Conservation (phyloP, 306 rosid species). For the Acacia melanoxylon region DNA sequence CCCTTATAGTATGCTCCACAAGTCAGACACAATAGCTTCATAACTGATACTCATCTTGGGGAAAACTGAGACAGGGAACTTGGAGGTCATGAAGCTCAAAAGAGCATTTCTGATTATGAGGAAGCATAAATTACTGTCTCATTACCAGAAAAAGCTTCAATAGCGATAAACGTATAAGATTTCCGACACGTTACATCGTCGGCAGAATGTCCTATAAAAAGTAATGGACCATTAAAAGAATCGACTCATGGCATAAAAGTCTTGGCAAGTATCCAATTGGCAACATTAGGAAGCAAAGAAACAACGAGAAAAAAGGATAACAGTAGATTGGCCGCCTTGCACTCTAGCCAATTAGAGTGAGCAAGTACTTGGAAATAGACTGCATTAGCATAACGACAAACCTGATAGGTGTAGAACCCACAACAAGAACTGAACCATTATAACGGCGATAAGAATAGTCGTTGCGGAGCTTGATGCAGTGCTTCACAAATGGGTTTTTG, state of each 20-base stretch:
- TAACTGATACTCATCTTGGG: background rate
- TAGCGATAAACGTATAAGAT: background rate
- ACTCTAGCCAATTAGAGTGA: background rate
- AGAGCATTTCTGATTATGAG: background rate
- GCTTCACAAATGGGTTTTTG: slow-evolving; percentile 79
- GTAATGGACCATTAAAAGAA: background rate
- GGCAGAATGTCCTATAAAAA: background rate
- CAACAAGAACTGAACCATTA: slow-evolving; percentile 68
- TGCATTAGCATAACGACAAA: slow-evolving; percentile 18
- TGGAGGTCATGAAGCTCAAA: background rate
- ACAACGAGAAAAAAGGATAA: background rate
- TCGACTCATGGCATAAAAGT: background rate
- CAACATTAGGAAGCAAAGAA: background rate
- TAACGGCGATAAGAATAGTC: slow-evolving; percentile 80
- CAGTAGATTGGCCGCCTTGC: background rate
- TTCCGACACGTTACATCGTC: background rate
- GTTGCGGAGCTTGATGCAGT: slow-evolving; percentile 35
- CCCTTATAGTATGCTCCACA: background rate
- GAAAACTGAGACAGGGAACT: background rate
- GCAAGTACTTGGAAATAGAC: background rate
- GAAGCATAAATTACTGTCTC: background rate
- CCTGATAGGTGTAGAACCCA: slow-evolving; percentile 92
- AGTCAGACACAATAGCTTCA: background rate
- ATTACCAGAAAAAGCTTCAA: background rate
- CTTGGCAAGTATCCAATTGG: background rate